Evolutionary conservation across 495 filamentous ascomycete species (phyloP), one percentile per base, ranked within the genome.

Genomic region (Mytilinidion resinicola): DNA sequence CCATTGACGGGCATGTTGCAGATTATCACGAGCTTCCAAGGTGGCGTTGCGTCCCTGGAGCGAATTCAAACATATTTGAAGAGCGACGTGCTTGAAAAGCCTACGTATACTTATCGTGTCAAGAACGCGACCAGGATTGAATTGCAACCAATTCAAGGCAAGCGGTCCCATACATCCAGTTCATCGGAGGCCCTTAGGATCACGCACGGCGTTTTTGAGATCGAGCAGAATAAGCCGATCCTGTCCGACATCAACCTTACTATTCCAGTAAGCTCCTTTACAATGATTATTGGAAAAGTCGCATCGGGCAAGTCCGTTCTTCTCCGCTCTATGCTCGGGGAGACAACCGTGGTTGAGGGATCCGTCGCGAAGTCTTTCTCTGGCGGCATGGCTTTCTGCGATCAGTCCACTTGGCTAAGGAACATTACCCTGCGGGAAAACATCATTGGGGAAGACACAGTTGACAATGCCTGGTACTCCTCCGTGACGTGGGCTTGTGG

Each of bases 371-470:
- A 46, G 17, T 9, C 30, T 7, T 39, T 20, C 14, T 41, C 36
- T 9, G 21, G 37, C 7, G 52, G 51, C 5, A 52, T 56, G 4
- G 64, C 59, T 1, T 67, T 56, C 49, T 63, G 60, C 37, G 51
- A 43, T 14, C 64, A 67, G 47, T 48, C 52, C 1, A 34, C 53
- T n/a, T 67, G 64, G 61, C 56, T 67, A 15, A 43, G 56, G 12
- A 66, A 66, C 37, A 15, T 34, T 4, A 63, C 48, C 9, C 19
- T 67, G 3, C 55, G 57, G 35, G 56, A 66, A 5, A 68, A 66
- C 44, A 63, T 66, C 47, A 51, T 60, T 21, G 55, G 44, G 20
- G 63, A 63, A 19, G 51, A 37, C 50, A 17, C 9, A 11, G 60
- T 55, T 36, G 48, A 63, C 0, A 10, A 53, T 17, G 6, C 6